Evolutionary conservation across 306 rosid species (phyloP).

Genomic region (Fragaria iinumae): DNA sequence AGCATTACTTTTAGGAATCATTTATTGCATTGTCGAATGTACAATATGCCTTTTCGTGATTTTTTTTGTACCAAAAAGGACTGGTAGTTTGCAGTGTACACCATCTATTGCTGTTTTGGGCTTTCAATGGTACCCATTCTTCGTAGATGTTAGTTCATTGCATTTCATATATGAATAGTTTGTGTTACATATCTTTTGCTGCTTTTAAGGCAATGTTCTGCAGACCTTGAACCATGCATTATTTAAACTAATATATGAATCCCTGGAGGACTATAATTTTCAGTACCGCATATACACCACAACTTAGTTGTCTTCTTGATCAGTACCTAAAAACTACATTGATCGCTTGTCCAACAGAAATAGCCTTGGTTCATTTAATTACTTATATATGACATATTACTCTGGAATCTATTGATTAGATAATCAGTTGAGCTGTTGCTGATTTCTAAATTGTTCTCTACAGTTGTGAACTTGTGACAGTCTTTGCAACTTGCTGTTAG

Average conservation of each 20-base stretch:
- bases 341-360: slow-evolving; percentile 3
- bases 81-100: not conserved
- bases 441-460: not conserved
- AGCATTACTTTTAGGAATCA: not conserved
- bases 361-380: not conserved
- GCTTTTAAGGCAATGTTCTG: not conserved
- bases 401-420: not conserved
- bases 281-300: not conserved
- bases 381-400: not conserved
- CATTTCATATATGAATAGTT: not conserved
- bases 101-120: not conserved
- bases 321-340: not conserved
- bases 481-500: slow-evolving; percentile 2
- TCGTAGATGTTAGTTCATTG: not conserved
- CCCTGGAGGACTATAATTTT: not conserved
- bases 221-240: slow-evolving; percentile 1
- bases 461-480: not conserved
- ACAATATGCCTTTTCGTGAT: not conserved
- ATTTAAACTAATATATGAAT: not conserved
- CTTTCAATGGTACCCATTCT: not conserved
- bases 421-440: slow-evolving; percentile 3
- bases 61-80: not conserved
- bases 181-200: not conserved
- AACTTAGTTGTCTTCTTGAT: not conserved
- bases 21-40: not conserved